Conservation (phyloP, 1,284 basidiomycete genomes). For the Coniferiporia sulphurascens region DNA sequence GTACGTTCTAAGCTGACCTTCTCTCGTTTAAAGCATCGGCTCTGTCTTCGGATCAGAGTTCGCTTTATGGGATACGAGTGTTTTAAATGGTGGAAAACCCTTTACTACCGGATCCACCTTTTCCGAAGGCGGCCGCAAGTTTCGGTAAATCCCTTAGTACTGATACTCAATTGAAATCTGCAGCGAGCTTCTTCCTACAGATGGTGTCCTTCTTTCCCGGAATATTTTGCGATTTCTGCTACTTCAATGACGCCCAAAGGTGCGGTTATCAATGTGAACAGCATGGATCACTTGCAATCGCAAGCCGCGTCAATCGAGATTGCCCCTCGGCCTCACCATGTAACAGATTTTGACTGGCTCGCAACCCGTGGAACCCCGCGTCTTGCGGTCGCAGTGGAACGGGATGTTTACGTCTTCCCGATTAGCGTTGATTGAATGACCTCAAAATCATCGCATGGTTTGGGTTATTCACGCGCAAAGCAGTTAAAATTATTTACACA, state of each 20-base stretch:
- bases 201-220: conserved; percentile 71
- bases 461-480: not conserved
- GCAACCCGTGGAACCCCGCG: conserved; percentile 50
- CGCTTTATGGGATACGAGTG: conserved; percentile 69
- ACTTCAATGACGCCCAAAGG: conserved; percentile 48
- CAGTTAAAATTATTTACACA: not conserved
- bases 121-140: conserved; percentile 58
- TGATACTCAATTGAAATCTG: conserved; percentile 8
- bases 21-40: conserved; percentile 50
- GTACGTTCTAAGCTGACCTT: not conserved
- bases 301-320: conserved; percentile 56
- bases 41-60: conserved; percentile 65
- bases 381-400: conserved; percentile 61
- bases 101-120: conserved; percentile 53
- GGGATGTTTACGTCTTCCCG: conserved; percentile 36
- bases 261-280: conserved; percentile 65
- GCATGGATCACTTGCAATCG: conserved; percentile 55
- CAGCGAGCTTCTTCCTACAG: conserved; percentile 31
- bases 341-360: conserved; percentile 75
- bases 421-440: conserved; percentile 14
- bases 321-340: conserved; percentile 53
- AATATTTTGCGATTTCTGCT: conserved; percentile 70
- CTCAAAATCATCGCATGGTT: not conserved
- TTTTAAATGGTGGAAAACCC: conserved; percentile 68
- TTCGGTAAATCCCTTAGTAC: conserved; percentile 46